phyloP scores from a whole-genome alignment of 768 basidiomycete genomes.

The Asterophora lycoperdoides region DNA sequence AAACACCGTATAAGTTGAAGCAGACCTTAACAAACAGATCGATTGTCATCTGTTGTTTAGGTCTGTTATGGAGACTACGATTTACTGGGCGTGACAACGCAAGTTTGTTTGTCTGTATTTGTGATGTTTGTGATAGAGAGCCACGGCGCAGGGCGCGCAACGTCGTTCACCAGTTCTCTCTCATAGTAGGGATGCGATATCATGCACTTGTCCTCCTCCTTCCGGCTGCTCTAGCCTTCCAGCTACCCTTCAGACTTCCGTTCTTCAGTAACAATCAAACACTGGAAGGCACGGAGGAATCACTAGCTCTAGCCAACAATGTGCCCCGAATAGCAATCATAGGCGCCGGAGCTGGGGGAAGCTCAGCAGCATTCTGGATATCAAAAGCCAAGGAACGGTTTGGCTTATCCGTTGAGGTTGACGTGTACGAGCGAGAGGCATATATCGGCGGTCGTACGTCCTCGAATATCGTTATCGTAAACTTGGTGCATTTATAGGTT shows the following conservation, averaged over 20 bases:
- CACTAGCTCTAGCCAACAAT: constrained; percentile 12
- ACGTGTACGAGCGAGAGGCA: constrained; percentile 73
- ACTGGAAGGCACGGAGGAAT: constrained; percentile 13
- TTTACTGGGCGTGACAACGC: neutral
- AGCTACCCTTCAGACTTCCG: constrained; percentile 54
- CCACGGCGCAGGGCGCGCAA: no score
- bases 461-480: neutral
- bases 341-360: constrained; percentile 87
- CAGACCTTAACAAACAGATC: no score
- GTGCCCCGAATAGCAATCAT: constrained; percentile 74
- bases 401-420: constrained; percentile 68
- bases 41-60: no score
- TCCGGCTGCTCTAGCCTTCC: constrained; percentile 34
- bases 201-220: constrained; percentile 27
- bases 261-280: constrained; percentile 41
- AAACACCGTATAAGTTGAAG: no score
- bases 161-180: neutral
- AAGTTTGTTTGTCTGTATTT: constrained; percentile 5
- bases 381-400: constrained; percentile 70
- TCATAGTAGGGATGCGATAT: constrained; percentile 13
- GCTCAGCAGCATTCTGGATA: constrained; percentile 82
- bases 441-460: constrained; percentile 85
- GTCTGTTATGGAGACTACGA: no score
- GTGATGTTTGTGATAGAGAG: no score
- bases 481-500: constrained; percentile 1